Evolutionary conservation across 1,284 basidiomycete genomes (phyloP).

Genomic region (Cystobasidium slooffiae): DNA sequence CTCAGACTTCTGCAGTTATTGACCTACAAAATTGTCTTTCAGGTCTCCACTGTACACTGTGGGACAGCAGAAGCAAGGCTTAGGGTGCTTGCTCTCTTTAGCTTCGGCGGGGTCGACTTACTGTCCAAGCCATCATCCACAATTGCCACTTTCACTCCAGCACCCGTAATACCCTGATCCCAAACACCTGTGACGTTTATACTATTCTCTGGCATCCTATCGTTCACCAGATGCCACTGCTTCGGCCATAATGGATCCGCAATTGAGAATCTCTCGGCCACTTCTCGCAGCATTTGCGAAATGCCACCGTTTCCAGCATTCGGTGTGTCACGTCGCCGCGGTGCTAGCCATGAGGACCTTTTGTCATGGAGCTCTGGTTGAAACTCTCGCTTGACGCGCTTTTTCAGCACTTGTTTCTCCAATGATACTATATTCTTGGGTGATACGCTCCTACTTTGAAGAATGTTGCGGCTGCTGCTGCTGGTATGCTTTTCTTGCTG

Average conservation of each 20-base stretch:
- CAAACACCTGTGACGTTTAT: slow-evolving; percentile 85
- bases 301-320: background rate
- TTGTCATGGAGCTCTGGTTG: background rate
- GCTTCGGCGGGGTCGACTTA: slow-evolving; percentile 57
- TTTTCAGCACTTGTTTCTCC: slow-evolving; percentile 49
- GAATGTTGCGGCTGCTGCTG: slow-evolving; percentile 20
- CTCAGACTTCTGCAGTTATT: too few relatives aligned
- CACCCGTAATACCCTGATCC: slow-evolving; percentile 82
- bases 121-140: slow-evolving; percentile 96
- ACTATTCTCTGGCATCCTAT: slow-evolving; percentile 72
- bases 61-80: background rate
- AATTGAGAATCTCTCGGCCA: slow-evolving; percentile 64
- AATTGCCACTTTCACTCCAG: slow-evolving; percentile 83
- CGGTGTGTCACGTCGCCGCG: slow-evolving; percentile 36
- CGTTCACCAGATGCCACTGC: slow-evolving; percentile 93
- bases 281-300: slow-evolving; percentile 51
- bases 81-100: background rate
- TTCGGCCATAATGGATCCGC: slow-evolving; percentile 81
- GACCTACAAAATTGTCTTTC: slow-evolving; percentile 84
- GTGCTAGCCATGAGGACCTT: slow-evolving; percentile 1
- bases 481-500: slow-evolving; percentile 49
- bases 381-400: slow-evolving; percentile 51
- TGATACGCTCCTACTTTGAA: background rate
- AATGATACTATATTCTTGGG: slow-evolving; percentile 45
- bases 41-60: slow-evolving; percentile 67